These are phyloP conservation scores for Neofusicoccum parvum DNA, from an alignment of 2,329 filamentous ascomycete species.

Conservation along the genomic window DNA sequence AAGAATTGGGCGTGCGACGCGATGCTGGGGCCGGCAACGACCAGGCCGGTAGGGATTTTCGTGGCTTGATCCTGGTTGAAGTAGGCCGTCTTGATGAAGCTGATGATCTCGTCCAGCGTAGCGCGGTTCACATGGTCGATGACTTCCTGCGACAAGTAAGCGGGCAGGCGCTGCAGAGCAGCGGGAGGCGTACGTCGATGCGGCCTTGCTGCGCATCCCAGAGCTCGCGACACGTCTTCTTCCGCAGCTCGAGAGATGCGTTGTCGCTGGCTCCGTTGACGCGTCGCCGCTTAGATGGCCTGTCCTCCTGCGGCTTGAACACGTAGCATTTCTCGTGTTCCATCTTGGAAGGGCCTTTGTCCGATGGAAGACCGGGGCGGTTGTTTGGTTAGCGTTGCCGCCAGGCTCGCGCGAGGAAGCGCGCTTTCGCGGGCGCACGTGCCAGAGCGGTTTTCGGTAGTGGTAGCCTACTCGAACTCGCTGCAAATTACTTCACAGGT, in stretches of 20 bases:
- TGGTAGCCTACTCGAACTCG: too few relatives aligned
- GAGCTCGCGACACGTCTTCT: slow-evolving; percentile 61
- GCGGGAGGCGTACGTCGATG: slow-evolving; percentile 56
- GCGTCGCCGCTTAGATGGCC: slow-evolving; percentile 45
- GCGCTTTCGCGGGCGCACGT: slow-evolving; percentile 16
- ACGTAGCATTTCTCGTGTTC: slow-evolving; percentile 54
- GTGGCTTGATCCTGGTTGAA: slow-evolving; percentile 32
- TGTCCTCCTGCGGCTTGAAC: slow-evolving; percentile 41
- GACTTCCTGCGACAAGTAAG: slow-evolving; percentile 31
- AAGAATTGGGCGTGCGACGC: slow-evolving; percentile 76
- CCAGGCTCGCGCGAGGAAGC: slow-evolving; percentile 1
- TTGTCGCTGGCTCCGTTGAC: slow-evolving; percentile 34
- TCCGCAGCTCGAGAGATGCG: slow-evolving; percentile 52
- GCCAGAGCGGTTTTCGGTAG: not conserved
- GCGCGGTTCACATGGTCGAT: slow-evolving; percentile 44
- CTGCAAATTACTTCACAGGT: too few relatives aligned
- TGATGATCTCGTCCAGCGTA: slow-evolving; percentile 40
- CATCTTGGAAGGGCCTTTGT: slow-evolving; percentile 33
- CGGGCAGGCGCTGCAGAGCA: not conserved
- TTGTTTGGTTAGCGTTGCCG: slow-evolving; percentile 4
- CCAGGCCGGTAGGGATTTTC: slow-evolving; percentile 69
- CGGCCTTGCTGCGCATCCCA: slow-evolving; percentile 67
- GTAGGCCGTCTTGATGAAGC: slow-evolving; percentile 40
- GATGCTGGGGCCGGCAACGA: slow-evolving; percentile 78
- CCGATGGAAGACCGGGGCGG: not conserved